Evolutionary conservation across 2,329 filamentous ascomycete genomes (phyloP).

Genomic region (Aspergillus texensis): DNA sequence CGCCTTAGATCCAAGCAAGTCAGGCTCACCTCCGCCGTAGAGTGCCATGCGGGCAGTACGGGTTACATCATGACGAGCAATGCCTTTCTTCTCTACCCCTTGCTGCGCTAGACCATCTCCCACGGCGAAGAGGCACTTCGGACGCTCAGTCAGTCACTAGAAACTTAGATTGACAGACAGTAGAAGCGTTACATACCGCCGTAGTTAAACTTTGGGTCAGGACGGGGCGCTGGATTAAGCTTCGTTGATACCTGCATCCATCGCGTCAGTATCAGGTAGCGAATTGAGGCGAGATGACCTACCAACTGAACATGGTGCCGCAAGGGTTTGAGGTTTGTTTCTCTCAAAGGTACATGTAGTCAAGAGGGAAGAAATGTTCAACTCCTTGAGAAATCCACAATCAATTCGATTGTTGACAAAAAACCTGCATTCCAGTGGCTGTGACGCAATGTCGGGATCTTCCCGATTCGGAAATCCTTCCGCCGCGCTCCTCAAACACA

Average conservation of each 20-base stretch:
- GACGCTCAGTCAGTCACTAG: neutral
- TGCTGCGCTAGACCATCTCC: constrained; percentile 21
- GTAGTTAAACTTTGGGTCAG: constrained; percentile 21
- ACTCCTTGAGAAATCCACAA: neutral
- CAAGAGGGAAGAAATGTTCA: neutral
- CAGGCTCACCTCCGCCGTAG: constrained; percentile 18
- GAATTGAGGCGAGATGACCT: neutral
- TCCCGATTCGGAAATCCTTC: constrained; percentile 4
- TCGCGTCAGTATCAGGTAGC: neutral
- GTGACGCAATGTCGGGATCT: constrained; percentile 3
- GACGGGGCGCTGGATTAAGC: constrained; percentile 16
- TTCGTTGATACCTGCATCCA: constrained; percentile 17
- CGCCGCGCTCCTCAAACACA: neutral
- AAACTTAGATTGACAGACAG: neutral
- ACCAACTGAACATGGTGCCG: constrained; percentile 1
- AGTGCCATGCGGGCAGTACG: constrained; percentile 17
- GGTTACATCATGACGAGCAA: constrained; percentile 15
- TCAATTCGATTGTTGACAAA: neutral
- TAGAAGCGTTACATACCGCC: constrained; percentile 7
- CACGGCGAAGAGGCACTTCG: constrained; percentile 17
- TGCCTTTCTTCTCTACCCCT: constrained; percentile 16
- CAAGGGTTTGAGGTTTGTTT: neutral
- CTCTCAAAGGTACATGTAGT: neutral
- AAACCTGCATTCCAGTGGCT: neutral
- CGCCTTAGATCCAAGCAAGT: neutral